Evolutionary conservation across 129 eudicot genomes (phyloP).

Genomic region (Daucus carota): DNA sequence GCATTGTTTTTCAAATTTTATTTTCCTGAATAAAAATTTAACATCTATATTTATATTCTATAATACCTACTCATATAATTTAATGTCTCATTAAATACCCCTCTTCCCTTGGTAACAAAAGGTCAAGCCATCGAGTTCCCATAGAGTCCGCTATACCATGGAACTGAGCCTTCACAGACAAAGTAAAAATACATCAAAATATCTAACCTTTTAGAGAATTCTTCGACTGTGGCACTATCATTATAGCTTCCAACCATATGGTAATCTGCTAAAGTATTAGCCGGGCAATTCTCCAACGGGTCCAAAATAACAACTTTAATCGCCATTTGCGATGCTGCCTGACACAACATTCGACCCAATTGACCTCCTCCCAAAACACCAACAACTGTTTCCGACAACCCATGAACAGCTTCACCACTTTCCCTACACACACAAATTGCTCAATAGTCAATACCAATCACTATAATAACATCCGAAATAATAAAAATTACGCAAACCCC

Average conservation of each 20-base stretch:
- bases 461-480: background rate
- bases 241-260: constrained; percentile 86
- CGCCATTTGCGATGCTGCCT: constrained; percentile 87
- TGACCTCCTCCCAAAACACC: constrained; percentile 99
- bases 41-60: too few species aligned
- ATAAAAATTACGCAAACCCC: background rate
- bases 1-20: too few species aligned
- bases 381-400: constrained; percentile 62
- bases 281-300: constrained; percentile 90
- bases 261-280: constrained; percentile 54
- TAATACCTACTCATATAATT: too few species aligned
- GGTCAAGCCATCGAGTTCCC: background rate
- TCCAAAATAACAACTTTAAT: constrained; percentile 70
- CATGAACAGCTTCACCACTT: constrained; percentile 35
- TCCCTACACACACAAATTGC: constrained; percentile 22
- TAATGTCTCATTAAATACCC: too few species aligned
- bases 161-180: background rate
- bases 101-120: background rate
- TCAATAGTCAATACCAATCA: background rate
- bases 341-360: constrained; percentile 87
- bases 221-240: constrained; percentile 74
- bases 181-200: background rate
- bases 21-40: too few species aligned
- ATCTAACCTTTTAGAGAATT: constrained; percentile 71
- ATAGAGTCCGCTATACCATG: background rate